Percentiles rank a stretch among this genome's conserved stretches.
Evolutionary conservation across 2,329 filamentous ascomycete genomes (phyloP).

Genomic region (Colletotrichum higginsianum): DNA sequence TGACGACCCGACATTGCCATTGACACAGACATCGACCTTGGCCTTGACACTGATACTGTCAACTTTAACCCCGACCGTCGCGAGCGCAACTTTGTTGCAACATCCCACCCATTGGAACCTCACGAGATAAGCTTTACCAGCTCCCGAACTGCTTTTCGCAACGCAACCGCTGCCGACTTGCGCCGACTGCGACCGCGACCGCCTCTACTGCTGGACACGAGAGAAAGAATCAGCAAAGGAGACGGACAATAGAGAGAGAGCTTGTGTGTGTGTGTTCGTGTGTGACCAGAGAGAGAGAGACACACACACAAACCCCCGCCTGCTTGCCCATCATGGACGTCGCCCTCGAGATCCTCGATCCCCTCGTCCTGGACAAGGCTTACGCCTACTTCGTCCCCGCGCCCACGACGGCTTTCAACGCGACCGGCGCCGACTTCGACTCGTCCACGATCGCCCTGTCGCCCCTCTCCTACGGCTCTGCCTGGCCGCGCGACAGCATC

Average conservation of each 20-base stretch:
- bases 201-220: not conserved
- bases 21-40: too few relatives aligned
- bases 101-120: constrained; percentile 6
- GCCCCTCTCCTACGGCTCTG: constrained; percentile 45
- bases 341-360: constrained; percentile 58
- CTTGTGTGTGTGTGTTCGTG: not conserved
- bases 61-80: not conserved
- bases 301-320: constrained; percentile 8
- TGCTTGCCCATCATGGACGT: constrained; percentile 52
- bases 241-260: not conserved
- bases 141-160: not conserved
- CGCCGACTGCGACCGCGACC: not conserved
- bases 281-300: not conserved
- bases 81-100: constrained; percentile 15
- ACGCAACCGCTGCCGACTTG: not conserved
- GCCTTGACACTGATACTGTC: not conserved
- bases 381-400: constrained; percentile 57
- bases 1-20: not conserved
- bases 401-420: constrained; percentile 19
- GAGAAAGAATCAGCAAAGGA: not conserved
- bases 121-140: not conserved
- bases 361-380: constrained; percentile 57
- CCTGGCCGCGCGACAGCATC: constrained; percentile 58
- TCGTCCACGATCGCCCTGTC: not conserved
- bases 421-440: constrained; percentile 36